A percentile compares a stretch with the other conserved stretches of the same genome.
Conservation (phyloP, 768 basidiomycete genomes). For the Kockovaella imperatae region DNA sequence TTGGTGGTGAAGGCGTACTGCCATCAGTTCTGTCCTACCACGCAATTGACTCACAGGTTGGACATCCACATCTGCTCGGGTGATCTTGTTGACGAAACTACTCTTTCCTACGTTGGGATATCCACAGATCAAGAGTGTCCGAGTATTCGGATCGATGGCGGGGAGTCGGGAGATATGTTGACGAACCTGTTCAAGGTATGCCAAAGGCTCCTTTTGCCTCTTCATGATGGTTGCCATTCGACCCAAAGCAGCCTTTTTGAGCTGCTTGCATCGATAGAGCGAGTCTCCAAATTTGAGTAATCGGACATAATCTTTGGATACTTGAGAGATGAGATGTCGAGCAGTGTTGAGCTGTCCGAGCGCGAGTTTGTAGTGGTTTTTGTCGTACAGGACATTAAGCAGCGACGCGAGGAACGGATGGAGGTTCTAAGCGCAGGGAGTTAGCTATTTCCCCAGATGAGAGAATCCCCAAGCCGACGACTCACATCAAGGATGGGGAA, state of each 20-base stretch:
- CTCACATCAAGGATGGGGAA: constrained; percentile 95
- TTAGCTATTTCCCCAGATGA: background rate
- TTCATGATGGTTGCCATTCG: constrained; percentile 99
- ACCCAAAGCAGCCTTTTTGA: constrained; percentile 93
- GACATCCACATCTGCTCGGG: constrained; percentile 96
- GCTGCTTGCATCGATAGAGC: constrained; percentile 95
- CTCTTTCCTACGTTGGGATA: constrained; percentile 99
- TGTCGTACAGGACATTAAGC: constrained; percentile 98
- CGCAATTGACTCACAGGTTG: constrained; percentile 56
- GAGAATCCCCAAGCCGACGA: constrained; percentile 14
- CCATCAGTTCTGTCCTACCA: constrained; percentile 2
- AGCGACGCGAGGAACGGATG: constrained; percentile 94
- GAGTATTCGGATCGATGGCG: constrained; percentile 94
- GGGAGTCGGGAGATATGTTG: constrained; percentile 99
- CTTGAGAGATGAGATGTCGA: constrained; percentile 89
- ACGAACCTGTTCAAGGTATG: constrained; percentile 96
- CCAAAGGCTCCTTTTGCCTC: constrained; percentile 95
- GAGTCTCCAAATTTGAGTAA: constrained; percentile 97
- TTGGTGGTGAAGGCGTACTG: constrained; percentile 96
- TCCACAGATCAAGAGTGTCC: constrained; percentile 93
- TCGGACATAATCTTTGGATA: constrained; percentile 93
- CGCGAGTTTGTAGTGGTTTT: constrained; percentile 99
- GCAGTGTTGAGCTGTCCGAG: constrained; percentile 93
- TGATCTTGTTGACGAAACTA: constrained; percentile 99
- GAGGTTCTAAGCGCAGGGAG: constrained; percentile 55